These are phyloP conservation scores for Tilletia caries DNA, from an alignment of 1,284 basidiomycete species.

Conservation along the genomic window DNA sequence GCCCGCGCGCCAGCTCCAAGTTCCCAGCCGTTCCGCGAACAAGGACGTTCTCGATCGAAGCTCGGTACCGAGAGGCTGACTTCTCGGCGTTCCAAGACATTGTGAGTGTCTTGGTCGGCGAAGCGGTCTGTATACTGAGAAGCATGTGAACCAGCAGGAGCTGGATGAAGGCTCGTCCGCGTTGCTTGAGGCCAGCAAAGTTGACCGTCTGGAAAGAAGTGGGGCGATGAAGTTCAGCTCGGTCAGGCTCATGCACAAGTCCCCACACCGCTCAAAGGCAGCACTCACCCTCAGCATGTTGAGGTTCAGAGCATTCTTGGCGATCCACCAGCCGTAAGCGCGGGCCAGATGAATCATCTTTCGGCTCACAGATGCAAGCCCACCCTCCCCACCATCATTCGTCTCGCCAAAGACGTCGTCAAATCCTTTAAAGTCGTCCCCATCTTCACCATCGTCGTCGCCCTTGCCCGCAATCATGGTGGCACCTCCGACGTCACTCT, in stretches of 20 bases:
- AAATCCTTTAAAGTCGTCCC: conserved; percentile 20
- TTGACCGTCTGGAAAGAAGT: conserved; percentile 31
- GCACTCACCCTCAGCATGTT: conserved; percentile 72
- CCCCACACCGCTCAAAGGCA: background rate
- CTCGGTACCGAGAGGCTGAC: background rate
- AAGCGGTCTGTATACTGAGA: conserved; percentile 30
- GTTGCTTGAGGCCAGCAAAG: conserved; percentile 32
- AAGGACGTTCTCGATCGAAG: conserved; percentile 22
- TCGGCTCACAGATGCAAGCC: conserved; percentile 4
- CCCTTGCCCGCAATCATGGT: conserved; percentile 60
- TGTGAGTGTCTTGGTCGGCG: conserved; percentile 26
- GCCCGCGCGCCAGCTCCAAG: conserved; percentile 30
- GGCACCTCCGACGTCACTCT: conserved; percentile 73
- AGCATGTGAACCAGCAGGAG: conserved; percentile 36
- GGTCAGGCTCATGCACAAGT: background rate
- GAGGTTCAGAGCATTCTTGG: conserved; percentile 68
- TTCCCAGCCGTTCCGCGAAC: conserved; percentile 35
- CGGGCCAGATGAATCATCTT: conserved; percentile 69
- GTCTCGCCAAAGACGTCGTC: background rate
- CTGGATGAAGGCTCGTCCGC: conserved; percentile 32
- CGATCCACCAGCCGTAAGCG: conserved; percentile 79
- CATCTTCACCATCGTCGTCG: conserved; percentile 57
- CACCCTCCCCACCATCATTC: background rate
- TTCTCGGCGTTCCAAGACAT: conserved; percentile 16
- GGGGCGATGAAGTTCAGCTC: too few relatives aligned